Evolutionary conservation across 257 asterid genomes (phyloP).

Genomic region (Primulina tabacum): DNA sequence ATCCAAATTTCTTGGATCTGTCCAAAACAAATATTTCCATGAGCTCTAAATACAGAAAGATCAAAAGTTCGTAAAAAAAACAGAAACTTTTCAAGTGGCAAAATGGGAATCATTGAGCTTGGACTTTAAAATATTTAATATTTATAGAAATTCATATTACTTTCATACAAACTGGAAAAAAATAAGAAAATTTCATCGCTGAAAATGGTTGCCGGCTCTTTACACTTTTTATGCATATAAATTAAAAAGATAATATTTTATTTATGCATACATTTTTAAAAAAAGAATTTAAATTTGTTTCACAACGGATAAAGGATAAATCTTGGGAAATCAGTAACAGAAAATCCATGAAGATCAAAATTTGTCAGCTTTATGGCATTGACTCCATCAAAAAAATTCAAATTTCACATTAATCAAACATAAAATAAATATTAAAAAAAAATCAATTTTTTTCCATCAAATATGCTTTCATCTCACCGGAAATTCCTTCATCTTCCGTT

Average conservation of each 20-base stretch:
- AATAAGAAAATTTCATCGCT: too few relatives aligned
- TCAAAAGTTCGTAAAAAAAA: neutral
- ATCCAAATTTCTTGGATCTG: constrained; percentile 92
- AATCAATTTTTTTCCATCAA: too few relatives aligned
- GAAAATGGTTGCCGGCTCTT: neutral
- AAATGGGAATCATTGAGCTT: neutral
- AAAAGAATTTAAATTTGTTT: too few relatives aligned
- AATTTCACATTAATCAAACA: neutral
- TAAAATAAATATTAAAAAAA: too few relatives aligned
- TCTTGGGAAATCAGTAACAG: neutral
- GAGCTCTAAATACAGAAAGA: neutral
- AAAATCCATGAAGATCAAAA: neutral
- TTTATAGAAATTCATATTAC: neutral
- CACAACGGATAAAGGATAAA: too few relatives aligned
- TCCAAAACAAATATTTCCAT: neutral
- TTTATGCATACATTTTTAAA: too few relatives aligned
- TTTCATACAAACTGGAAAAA: neutral
- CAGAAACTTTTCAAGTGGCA: neutral
- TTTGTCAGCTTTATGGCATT: neutral
- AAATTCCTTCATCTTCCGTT: constrained; percentile 66
- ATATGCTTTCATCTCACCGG: constrained; percentile 48
- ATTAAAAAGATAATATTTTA: too few relatives aligned
- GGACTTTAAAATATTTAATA: neutral
- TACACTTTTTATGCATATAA: too few relatives aligned
- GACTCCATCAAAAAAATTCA: neutral